These are phyloP conservation scores for Acaromyces ingoldii DNA, from an alignment of 1,284 basidiomycete species.

Conservation along the genomic window DNA sequence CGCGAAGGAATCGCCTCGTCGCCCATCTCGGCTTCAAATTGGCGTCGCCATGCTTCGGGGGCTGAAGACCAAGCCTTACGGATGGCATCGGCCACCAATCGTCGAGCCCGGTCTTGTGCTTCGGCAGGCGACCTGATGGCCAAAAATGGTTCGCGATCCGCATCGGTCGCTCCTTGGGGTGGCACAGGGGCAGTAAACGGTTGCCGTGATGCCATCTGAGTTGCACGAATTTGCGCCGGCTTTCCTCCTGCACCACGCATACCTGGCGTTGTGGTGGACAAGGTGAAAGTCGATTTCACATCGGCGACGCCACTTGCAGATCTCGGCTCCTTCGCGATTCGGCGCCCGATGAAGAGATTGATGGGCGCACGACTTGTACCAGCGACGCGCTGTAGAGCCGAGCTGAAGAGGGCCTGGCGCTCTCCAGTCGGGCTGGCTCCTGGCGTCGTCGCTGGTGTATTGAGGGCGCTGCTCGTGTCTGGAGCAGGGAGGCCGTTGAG, in stretches of 20 bases:
- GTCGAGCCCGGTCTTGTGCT: slow-evolving; percentile 35
- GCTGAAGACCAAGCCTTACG: slow-evolving; percentile 44
- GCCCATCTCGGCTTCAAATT: slow-evolving; percentile 37
- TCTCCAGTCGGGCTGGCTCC: slow-evolving; percentile 26
- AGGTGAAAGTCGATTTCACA: no score
- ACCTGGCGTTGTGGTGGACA: no score
- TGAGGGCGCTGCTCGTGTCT: slow-evolving; percentile 37
- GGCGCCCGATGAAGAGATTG: slow-evolving; percentile 23
- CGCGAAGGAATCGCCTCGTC: slow-evolving; percentile 4
- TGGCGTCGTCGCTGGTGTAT: slow-evolving; percentile 42
- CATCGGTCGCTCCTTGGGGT: slow-evolving; percentile 26
- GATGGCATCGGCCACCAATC: slow-evolving; percentile 43
- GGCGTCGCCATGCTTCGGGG: slow-evolving; percentile 45
- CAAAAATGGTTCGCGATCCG: slow-evolving; percentile 40
- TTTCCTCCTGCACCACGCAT: neutral
- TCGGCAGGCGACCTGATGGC: slow-evolving; percentile 43
- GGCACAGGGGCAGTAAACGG: slow-evolving; percentile 36
- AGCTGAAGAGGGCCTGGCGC: slow-evolving; percentile 27
- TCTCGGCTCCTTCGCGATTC: neutral
- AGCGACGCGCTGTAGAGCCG: slow-evolving; percentile 31
- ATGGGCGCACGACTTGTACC: slow-evolving; percentile 25
- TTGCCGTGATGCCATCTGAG: slow-evolving; percentile 5
- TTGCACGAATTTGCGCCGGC: neutral
- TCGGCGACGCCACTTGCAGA: neutral
- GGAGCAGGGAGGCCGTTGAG: slow-evolving; percentile 39